Evolutionary conservation across 495 filamentous ascomycete species (phyloP), one percentile per base, ranked within the genome.

Genomic region (Jackrogersella minutella): DNA sequence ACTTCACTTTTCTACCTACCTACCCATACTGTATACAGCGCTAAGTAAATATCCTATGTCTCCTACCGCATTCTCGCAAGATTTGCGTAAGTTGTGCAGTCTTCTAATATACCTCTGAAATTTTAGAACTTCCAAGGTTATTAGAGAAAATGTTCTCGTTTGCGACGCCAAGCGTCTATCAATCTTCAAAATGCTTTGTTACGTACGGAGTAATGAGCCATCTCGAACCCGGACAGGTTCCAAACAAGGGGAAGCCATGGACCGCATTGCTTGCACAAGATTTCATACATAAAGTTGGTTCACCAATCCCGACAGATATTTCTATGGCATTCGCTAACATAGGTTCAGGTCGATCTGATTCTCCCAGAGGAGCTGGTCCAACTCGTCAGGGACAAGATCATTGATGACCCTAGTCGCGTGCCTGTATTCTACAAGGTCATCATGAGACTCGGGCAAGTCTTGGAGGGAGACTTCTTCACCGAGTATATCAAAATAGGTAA

Each of bases 401-500:
- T 74, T 8, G 46, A 62, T 6, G 65, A 76, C 5, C 67, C 61
- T 21, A 47, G 52, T n/a, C 73, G 70, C 11, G 73, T 66, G 3
- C 79, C 82, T 11, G 72, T 82, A 49, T 97, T 89, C 80, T 82
- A 87, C 40, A 82, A 85, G 43, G 87, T 98, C 5, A 85, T 88
- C 57, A 90, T 97, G 86, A 84, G 88, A 10, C 82, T 97, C 21
- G 82, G 81, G 11, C 85, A 88, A 41, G 71, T 97, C 1, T 66
- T 99, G 5, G 84, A 90, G 37, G 84, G 86, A 4, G 87, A 89
- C 0, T 99, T 99, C 68, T 94, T 97, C 75, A 91, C 87, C 41
- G 80, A 86, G 51, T 94, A 97, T 72, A 90, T 97, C 66, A 97
- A 97, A 74, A 81, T 84, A 67, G 93, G 93, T 96, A 85, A 13